These are phyloP conservation scores for Podaxis sp. DNA, from an alignment of 768 basidiomycete species.

Conservation along the genomic window DNA sequence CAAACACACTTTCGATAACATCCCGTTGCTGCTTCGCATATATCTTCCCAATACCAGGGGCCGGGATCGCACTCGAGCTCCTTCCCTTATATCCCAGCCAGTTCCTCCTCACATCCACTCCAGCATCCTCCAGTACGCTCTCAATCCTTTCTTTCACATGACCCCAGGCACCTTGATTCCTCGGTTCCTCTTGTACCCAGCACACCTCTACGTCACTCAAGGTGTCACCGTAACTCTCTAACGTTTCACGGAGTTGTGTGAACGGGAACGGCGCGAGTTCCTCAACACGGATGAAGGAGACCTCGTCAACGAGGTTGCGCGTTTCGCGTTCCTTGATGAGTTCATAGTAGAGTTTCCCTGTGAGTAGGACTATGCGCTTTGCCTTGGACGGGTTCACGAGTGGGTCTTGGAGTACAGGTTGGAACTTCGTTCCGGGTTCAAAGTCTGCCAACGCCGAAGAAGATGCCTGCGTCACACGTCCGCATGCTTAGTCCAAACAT, in stretches of 20 bases:
- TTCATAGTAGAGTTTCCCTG: slow-evolving; percentile 90
- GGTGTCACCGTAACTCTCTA: slow-evolving; percentile 41
- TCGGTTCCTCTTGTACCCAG: slow-evolving; percentile 89
- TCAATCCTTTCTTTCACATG: slow-evolving; percentile 64
- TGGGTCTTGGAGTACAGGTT: slow-evolving; percentile 64
- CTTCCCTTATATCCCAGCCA: slow-evolving; percentile 62
- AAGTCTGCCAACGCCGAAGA: slow-evolving; percentile 68
- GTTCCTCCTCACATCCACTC: slow-evolving; percentile 21
- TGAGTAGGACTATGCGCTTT: slow-evolving; percentile 69
- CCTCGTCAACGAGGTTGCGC: slow-evolving; percentile 42
- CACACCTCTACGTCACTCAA: slow-evolving; percentile 37
- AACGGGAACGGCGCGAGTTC: slow-evolving; percentile 92
- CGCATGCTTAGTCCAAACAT: neutral
- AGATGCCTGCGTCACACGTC: slow-evolving; percentile 53
- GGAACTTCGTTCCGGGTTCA: slow-evolving; percentile 58
- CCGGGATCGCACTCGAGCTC: slow-evolving; percentile 71
- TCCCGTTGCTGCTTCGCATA: slow-evolving; percentile 66
- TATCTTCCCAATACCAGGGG: slow-evolving; percentile 69
- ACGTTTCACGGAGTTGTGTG: slow-evolving; percentile 39
- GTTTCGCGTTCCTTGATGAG: slow-evolving; percentile 68
- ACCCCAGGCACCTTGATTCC: slow-evolving; percentile 80
- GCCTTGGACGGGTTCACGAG: slow-evolving; percentile 35
- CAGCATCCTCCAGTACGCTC: slow-evolving; percentile 45
- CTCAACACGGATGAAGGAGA: slow-evolving; percentile 79
- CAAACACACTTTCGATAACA: slow-evolving; percentile 61